Evolutionary conservation across 2,329 filamentous ascomycete species (phyloP).

Genomic region (Alternaria ventricosa): DNA sequence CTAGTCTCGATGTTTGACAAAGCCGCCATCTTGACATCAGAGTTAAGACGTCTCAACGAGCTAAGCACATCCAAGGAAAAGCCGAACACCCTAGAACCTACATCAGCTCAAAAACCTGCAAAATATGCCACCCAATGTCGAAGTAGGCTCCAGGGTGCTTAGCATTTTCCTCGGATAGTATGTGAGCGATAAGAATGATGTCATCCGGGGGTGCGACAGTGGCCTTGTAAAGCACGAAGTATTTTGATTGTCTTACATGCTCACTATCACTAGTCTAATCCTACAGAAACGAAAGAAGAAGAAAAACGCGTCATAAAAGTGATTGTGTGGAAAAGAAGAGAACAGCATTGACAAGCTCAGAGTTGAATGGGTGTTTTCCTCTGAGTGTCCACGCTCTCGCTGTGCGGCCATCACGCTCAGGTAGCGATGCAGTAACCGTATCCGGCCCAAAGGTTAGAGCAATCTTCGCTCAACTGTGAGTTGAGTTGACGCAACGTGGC

Average conservation of each 20-base stretch:
- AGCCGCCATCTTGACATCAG: too few species aligned
- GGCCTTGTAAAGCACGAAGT: background rate
- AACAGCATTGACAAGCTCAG: background rate
- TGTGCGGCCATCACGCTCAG: background rate
- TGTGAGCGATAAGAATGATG: too few species aligned
- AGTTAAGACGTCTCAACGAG: too few species aligned
- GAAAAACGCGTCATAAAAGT: background rate
- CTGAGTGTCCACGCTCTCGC: background rate
- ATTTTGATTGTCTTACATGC: background rate
- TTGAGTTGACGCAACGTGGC: constrained; percentile 41
- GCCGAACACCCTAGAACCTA: too few species aligned
- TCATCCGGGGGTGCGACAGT: too few species aligned
- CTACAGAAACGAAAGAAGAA: background rate
- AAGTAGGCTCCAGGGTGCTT: too few species aligned
- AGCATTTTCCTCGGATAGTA: too few species aligned
- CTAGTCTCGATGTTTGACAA: too few species aligned
- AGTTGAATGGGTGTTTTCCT: background rate
- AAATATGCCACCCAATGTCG: too few species aligned
- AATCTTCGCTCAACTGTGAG: constrained; percentile 35
- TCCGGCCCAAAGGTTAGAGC: constrained; percentile 47
- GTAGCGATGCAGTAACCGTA: constrained; percentile 45
- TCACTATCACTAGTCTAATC: background rate
- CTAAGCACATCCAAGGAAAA: too few species aligned
- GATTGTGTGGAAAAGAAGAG: background rate
- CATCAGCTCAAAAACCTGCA: too few species aligned